Conservation (phyloP, 176 grass and related monocot genomes). For the Avena insularis region DNA sequence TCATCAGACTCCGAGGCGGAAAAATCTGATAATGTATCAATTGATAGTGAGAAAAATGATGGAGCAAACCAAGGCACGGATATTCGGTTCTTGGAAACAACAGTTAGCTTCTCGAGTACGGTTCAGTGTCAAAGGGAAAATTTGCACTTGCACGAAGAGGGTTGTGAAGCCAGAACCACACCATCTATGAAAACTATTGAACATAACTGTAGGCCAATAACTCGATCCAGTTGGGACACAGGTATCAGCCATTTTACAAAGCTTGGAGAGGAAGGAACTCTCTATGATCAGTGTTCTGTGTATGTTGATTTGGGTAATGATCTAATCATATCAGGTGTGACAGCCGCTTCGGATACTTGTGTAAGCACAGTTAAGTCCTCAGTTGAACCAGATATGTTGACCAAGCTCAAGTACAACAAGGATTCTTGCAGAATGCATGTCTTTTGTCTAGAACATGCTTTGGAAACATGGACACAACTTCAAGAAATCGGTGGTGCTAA, state of each 20-base stretch:
- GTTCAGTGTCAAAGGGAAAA: conserved; percentile 35
- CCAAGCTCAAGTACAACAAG: conserved; percentile 65
- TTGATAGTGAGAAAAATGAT: conserved; percentile 47
- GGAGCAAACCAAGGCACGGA: conserved; percentile 27
- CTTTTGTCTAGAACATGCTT: conserved; percentile 99
- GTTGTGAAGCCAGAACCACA: conserved; percentile 43
- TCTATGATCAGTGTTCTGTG: conserved; percentile 32
- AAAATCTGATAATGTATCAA: conserved; percentile 41
- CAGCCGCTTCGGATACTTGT: conserved; percentile 36
- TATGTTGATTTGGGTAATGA: conserved; percentile 46
- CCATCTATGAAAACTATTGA: conserved; percentile 34
- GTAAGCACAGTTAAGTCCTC: conserved; percentile 46
- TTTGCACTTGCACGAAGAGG: conserved; percentile 40
- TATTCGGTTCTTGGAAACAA: conserved; percentile 31
- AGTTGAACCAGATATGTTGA: conserved; percentile 49
- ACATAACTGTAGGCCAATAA: conserved; percentile 30
- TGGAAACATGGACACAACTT: conserved; percentile 85
- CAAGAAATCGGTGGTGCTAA: conserved; percentile 82
- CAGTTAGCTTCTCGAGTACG: conserved; percentile 34
- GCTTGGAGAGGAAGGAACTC: conserved; percentile 38
- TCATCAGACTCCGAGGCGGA: conserved; percentile 82
- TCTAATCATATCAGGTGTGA: conserved; percentile 40
- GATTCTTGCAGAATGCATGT: conserved; percentile 96
- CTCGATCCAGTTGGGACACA: conserved; percentile 41
- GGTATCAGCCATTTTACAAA: conserved; percentile 40